Conservation (phyloP, 2,329 filamentous ascomycete species). For the Tetracladium maxilliforme region DNA sequence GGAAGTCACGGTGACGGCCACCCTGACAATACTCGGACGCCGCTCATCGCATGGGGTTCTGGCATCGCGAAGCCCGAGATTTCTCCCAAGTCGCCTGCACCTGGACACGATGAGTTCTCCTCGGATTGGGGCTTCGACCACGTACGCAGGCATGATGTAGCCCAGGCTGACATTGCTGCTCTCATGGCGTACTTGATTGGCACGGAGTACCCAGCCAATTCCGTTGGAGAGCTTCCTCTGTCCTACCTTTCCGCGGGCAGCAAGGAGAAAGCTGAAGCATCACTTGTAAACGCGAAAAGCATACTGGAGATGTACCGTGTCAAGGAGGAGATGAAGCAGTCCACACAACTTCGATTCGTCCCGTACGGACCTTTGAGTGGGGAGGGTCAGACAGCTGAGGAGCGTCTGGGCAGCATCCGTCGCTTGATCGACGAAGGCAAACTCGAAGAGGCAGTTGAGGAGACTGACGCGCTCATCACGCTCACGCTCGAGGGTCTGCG, state of each 20-base stretch:
- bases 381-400: slow-evolving; percentile 44
- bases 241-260: slow-evolving; percentile 61
- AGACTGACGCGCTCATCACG: slow-evolving; percentile 64
- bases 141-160: slow-evolving; percentile 77
- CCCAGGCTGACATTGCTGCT: slow-evolving; percentile 85
- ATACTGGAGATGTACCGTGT: slow-evolving; percentile 94
- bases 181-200: slow-evolving; percentile 90
- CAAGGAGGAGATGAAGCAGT: slow-evolving; percentile 75
- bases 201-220: slow-evolving; percentile 85
- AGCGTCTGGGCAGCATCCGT: slow-evolving; percentile 53
- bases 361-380: slow-evolving; percentile 60
- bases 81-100: slow-evolving; percentile 37
- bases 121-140: slow-evolving; percentile 74
- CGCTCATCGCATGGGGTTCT: slow-evolving; percentile 84
- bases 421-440: slow-evolving; percentile 48
- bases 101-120: slow-evolving; percentile 85
- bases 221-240: slow-evolving; percentile 82
- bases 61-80: slow-evolving; percentile 66
- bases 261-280: slow-evolving; percentile 69
- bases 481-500: slow-evolving; percentile 69
- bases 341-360: slow-evolving; percentile 60
- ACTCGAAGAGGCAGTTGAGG: slow-evolving; percentile 64
- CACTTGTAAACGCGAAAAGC: slow-evolving; percentile 68
- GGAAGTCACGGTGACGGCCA: slow-evolving; percentile 98
- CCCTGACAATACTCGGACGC: slow-evolving; percentile 91